phyloP scores from a whole-genome alignment of 2,329 filamentous ascomycete species.

The Sarocladium brachiariae region DNA sequence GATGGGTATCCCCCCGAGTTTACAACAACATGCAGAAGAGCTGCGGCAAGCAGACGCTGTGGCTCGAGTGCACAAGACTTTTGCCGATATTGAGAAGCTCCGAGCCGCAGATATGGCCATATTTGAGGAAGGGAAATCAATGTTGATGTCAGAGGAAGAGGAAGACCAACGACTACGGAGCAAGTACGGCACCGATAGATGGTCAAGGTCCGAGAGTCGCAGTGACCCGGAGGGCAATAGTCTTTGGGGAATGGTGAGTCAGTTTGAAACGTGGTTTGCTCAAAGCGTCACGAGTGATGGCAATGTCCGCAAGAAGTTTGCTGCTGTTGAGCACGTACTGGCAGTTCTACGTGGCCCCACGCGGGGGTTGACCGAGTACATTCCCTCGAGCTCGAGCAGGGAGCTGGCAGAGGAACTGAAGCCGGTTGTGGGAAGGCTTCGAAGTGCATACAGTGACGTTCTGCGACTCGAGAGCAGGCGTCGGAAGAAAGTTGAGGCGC shows the following conservation, averaged over 20 bases:
- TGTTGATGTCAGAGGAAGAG: constrained; percentile 71
- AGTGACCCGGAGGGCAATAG: constrained; percentile 60
- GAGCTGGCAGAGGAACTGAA: constrained; percentile 77
- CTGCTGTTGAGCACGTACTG: constrained; percentile 67
- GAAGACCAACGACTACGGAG: constrained; percentile 71
- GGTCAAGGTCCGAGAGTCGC: constrained; percentile 64
- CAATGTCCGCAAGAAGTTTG: constrained; percentile 70
- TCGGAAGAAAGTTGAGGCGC: constrained; percentile 68
- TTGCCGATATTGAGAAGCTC: constrained; percentile 87
- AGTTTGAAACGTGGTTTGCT: constrained; percentile 68
- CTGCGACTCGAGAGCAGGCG: constrained; percentile 74
- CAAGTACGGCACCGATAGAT: constrained; percentile 82
- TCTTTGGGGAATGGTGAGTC: constrained; percentile 55
- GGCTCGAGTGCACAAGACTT: constrained; percentile 66
- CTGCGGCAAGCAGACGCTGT: constrained; percentile 86
- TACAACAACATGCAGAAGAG: constrained; percentile 89
- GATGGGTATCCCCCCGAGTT: constrained; percentile 74
- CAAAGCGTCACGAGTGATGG: constrained; percentile 49
- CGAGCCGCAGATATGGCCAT: constrained; percentile 69
- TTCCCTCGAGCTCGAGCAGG: constrained; percentile 75
- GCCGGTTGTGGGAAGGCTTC: constrained; percentile 67
- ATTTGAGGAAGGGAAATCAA: constrained; percentile 76
- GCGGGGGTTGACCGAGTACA: constrained; percentile 75
- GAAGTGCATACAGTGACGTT: constrained; percentile 78
- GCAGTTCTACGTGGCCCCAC: constrained; percentile 72